Evolutionary conservation across 106 monocot genomes (phyloP).

Genomic region (Dendrobium chrysotoxum): DNA sequence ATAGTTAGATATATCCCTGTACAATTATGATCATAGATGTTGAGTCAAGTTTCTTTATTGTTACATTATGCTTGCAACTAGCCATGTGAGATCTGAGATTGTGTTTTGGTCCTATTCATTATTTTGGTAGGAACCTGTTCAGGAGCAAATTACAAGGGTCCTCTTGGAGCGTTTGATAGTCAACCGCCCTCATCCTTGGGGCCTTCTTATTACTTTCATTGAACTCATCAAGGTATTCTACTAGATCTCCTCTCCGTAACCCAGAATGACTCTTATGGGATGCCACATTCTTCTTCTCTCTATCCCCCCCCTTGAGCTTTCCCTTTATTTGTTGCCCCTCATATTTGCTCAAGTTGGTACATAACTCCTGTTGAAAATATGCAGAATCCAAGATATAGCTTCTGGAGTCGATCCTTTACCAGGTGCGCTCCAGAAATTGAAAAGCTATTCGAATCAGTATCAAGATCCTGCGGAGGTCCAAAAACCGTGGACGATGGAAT

Average conservation of each 20-base stretch:
- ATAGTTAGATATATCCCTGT: neutral
- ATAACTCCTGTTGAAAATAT: neutral
- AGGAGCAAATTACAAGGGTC: constrained; percentile 93
- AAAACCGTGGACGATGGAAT: constrained; percentile 65
- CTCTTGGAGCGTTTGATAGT: constrained; percentile 83
- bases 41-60: too few species aligned
- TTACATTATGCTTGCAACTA: too few species aligned
- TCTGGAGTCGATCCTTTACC: constrained; percentile 76
- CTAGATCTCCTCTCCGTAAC: neutral
- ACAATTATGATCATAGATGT: neutral
- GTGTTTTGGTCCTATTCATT: too few species aligned
- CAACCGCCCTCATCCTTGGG: constrained; percentile 96
- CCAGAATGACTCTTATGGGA: too few species aligned
- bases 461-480: constrained; percentile 67
- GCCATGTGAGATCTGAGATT: too few species aligned
- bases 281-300: too few species aligned
- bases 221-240: constrained; percentile 82
- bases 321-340: neutral
- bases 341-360: neutral
- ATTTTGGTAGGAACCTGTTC: constrained; percentile 6
- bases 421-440: constrained; percentile 79
- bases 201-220: constrained; percentile 88
- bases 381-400: constrained; percentile 84
- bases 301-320: neutral
- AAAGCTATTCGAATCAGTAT: constrained; percentile 81